These are phyloP conservation scores for Protomyces inouyei DNA, from an alignment of 1,139 yeast species.

Conservation along the genomic window DNA sequence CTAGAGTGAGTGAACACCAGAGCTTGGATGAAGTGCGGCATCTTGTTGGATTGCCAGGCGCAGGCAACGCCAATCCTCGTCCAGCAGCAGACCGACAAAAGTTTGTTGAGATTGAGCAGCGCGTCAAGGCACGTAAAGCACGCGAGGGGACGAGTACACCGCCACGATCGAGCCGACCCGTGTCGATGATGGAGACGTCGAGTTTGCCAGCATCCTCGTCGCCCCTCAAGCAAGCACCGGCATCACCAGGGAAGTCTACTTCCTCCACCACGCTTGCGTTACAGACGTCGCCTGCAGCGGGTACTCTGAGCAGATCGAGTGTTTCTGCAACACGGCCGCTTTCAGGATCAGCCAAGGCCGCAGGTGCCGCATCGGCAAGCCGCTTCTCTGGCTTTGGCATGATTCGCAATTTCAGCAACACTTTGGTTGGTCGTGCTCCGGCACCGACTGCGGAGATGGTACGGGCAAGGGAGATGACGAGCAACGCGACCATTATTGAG, in stretches of 20 bases:
- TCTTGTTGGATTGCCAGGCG: constrained; percentile 14
- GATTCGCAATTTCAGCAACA: not conserved
- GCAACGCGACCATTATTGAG: not conserved
- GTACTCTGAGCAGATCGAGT: not conserved
- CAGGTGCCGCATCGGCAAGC: constrained; percentile 1
- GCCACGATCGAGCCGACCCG: not conserved
- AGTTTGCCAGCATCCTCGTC: not conserved
- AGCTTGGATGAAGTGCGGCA: constrained; percentile 17
- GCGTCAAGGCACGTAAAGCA: not conserved
- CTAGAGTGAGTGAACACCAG: constrained; percentile 16
- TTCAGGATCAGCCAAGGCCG: not conserved
- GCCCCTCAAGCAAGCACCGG: not conserved
- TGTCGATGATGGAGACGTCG: not conserved
- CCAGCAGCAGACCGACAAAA: not conserved
- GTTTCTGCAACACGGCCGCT: not conserved
- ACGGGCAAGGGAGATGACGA: not conserved
- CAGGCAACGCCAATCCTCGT: not conserved
- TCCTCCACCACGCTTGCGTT: not conserved
- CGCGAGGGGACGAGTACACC: not conserved
- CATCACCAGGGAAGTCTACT: not conserved
- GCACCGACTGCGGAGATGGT: not conserved
- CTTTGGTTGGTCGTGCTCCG: not conserved
- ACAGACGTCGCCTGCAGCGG: not conserved
- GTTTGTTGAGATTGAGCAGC: not conserved
- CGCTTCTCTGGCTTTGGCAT: not conserved